Percentiles rank a stretch among this genome's conserved stretches.
Conservation (phyloP, 345 rosid genomes). For the Barbarea vulgaris region DNA sequence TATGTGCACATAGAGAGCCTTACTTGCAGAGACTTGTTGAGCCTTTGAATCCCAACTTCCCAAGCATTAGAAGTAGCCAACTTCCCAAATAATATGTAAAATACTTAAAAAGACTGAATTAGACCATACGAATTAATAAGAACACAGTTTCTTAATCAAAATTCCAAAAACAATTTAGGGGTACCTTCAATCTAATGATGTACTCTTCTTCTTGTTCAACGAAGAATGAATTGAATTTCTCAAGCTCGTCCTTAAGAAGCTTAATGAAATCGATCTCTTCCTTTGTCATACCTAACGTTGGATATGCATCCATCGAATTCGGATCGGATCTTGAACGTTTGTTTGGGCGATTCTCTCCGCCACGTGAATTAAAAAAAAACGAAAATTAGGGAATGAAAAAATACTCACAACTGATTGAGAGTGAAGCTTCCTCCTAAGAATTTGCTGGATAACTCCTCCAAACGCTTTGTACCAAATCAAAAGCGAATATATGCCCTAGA, state of each 20-base stretch:
- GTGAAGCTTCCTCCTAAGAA: too few relatives aligned
- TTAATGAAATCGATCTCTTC: conserved; percentile 76
- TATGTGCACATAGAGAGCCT: too few relatives aligned
- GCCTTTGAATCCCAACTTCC: too few relatives aligned
- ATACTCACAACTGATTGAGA: too few relatives aligned
- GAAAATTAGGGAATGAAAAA: too few relatives aligned
- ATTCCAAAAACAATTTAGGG: background rate
- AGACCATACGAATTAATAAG: background rate
- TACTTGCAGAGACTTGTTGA: too few relatives aligned
- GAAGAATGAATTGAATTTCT: conserved; percentile 89
- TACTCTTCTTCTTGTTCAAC: conserved; percentile 97
- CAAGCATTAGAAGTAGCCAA: too few relatives aligned
- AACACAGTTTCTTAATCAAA: background rate
- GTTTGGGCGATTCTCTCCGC: conserved; percentile 49
- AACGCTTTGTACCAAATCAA: too few relatives aligned
- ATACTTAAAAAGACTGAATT: background rate
- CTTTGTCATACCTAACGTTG: conserved; percentile 45
- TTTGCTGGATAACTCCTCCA: too few relatives aligned
- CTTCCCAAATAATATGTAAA: background rate
- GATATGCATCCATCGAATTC: conserved; percentile 34
- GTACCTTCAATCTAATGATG: conserved; percentile 88
- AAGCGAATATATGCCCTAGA: too few relatives aligned
- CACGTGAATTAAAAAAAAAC: too few relatives aligned
- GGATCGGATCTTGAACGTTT: conserved; percentile 57
- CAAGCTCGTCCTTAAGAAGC: conserved; percentile 77